Conservation (phyloP, 192 early-diverging fungal species). For the Backusella tarrabulga region DNA sequence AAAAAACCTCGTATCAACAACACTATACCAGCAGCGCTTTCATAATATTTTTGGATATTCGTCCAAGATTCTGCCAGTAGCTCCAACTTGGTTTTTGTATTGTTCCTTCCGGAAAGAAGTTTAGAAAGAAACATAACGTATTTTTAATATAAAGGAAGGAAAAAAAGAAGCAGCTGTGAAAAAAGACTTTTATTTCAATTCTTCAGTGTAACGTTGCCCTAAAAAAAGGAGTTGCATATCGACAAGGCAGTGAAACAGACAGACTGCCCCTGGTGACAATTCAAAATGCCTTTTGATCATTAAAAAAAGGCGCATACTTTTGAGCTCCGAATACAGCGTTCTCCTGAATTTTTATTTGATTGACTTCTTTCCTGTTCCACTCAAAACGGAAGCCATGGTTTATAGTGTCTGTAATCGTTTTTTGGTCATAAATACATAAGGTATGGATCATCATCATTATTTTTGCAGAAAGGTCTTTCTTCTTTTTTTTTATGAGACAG, state of each 20-base stretch:
- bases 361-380: neutral
- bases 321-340: neutral
- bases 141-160: constrained; percentile 5
- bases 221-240: constrained; percentile 6
- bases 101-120: constrained; percentile 35
- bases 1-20: constrained; percentile 15
- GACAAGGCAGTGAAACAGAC: neutral
- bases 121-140: constrained; percentile 35
- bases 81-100: constrained; percentile 32
- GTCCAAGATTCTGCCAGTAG: constrained; percentile 32
- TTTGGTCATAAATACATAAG: neutral
- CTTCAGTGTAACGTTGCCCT: constrained; percentile 5
- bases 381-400: neutral
- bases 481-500: neutral
- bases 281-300: neutral
- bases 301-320: neutral
- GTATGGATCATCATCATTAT: neutral
- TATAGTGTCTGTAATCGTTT: neutral
- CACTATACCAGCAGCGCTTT: constrained; percentile 33
- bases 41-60: constrained; percentile 37
- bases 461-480: neutral
- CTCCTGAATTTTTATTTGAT: neutral
- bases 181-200: neutral
- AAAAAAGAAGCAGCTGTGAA: neutral
- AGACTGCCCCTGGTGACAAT: neutral